Evolutionary conservation across 768 basidiomycete species (phyloP).

Genomic region (Lactarius indigo): DNA sequence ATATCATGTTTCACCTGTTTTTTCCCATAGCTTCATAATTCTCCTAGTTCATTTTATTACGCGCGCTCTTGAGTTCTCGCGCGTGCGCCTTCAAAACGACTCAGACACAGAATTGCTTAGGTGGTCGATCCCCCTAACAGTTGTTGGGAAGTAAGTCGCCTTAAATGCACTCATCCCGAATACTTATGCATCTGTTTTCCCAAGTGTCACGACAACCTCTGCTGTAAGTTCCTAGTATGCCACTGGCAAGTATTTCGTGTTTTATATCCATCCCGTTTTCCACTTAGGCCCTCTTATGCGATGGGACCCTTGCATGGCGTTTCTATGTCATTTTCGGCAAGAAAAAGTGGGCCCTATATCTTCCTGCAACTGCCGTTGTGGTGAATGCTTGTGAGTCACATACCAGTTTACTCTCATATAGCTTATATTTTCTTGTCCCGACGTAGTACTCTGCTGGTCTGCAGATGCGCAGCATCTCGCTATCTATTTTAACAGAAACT

Average conservation of each 20-base stretch:
- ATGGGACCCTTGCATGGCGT: conserved; percentile 29
- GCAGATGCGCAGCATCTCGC: conserved; percentile 25
- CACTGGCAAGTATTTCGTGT: background rate
- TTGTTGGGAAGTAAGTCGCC: conserved; percentile 15
- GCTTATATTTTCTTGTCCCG: background rate
- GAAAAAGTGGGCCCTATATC: conserved; percentile 27
- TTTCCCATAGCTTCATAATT: conserved; percentile 25
- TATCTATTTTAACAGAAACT: conserved; percentile 16
- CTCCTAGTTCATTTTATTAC: conserved; percentile 27
- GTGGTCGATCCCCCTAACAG: conserved; percentile 26
- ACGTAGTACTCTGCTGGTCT: conserved; percentile 28
- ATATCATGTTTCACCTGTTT: conserved; percentile 27
- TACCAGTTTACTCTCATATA: background rate
- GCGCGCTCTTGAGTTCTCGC: conserved; percentile 26
- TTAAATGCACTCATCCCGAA: too few species aligned
- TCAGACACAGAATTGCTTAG: conserved; percentile 19
- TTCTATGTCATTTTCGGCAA: conserved; percentile 27
- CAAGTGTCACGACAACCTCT: conserved; percentile 16
- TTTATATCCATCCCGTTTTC: background rate
- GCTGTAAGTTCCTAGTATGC: background rate
- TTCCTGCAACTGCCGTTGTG: conserved; percentile 20
- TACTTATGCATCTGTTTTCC: background rate
- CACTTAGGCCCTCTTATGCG: conserved; percentile 27
- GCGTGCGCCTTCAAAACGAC: conserved; percentile 23
- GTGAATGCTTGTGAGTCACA: conserved; percentile 25